Evolutionary conservation across 768 basidiomycete species (phyloP), one percentile per base, ranked within the genome.

Genomic region (Leccinum disarticulatum): DNA sequence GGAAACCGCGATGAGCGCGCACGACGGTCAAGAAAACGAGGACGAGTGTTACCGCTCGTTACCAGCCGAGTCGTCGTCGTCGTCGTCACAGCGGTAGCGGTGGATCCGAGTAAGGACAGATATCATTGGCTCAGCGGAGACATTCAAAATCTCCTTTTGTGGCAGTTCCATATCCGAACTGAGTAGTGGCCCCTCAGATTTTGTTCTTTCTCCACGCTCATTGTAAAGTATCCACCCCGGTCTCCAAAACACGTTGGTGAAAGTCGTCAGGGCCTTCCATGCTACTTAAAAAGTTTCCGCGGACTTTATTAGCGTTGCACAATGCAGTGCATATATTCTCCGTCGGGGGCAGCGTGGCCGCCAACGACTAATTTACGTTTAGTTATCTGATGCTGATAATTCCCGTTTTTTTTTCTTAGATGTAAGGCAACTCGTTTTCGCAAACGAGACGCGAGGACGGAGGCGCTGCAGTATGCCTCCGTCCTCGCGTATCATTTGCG

Each of bases 321-420:
- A 25, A 25, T 25, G 25, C 51, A 33, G 15, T 11, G 35, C 36
- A 54, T 55, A 57, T 54, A 57, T 54, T 35, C 41, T 50, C 49
- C 15, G 41, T 49, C 3, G 2, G 25, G 3, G 41, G 58, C 61
- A 59, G 62, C 61, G 56, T 67, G 70, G 43, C 27, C 56, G 15
- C 60, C 70, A 67, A 67, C 63, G 56, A 61, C 30, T 63, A 59
- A 15, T 63, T 70, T 70, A 70, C 69, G 69, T 70, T 14, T 72
- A 15, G 36, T 35, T 41, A 62, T n/a, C 41, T n/a, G 41, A n/a
- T 35, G 60, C 52, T 66, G 55, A 66, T 66, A 46, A 33, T 46
- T 53, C 30, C 51, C 51, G 10, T 49, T 59, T 67, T 33, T 55
- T 15, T n/a, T 52, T 54, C 10, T 57, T 54, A 61, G 66, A 43